Base-by-base conservation (phyloP, 1,284 basidiomycete genomes). In the Ganoderma meredithae region DNA sequence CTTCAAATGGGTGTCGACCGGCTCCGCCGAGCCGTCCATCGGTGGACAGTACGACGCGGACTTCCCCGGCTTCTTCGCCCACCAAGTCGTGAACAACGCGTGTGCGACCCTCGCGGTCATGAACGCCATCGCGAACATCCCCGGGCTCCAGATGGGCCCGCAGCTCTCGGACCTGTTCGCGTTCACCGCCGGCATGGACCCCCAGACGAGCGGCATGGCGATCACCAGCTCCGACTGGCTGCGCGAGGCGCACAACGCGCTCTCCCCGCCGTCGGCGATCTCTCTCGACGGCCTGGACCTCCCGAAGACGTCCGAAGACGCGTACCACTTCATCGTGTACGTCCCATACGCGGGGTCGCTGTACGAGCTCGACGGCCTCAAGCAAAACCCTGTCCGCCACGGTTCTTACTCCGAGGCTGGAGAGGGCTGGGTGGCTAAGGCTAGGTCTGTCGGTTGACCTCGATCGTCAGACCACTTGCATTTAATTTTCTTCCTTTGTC, bases 281-380 rank as follows among this genome's bases (percentile, higher is more conserved):
- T 92, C 91, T 8, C 81, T 94, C 58, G 94, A 96, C 77, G 92
- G 92, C 62, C 80, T 93, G 64, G 89, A 86, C 41, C 79, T 90
- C 17, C 87, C 91, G 3, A 92, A 88, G 72, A 92, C 89, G 69
- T 78, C 85, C 1, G 95, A 96, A 76, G 96, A 97, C 74, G 95
- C 95, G 13, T 98, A 96, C 80, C 96, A 98, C 76, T 97, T 97
- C 76, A 90, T 97, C 56, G 90, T 96, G 6, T 98, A 97, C 79
- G 81, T 96, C 60, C 96, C 96, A 3, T 83, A 91, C 59, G 86
- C 90, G 78, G 96, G 94, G 15, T 85, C 87, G 40, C 81, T 98
- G 60, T 97, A 96, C 79, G 96, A 98, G 81, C 85, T 98, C 41
- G 96, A 98, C 78, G 96, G 96, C 3, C 81, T 98, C 71, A 94